These are phyloP conservation scores for Clarireedia sp. DNA, from an alignment of 2,329 filamentous ascomycete species.

Conservation along the genomic window DNA sequence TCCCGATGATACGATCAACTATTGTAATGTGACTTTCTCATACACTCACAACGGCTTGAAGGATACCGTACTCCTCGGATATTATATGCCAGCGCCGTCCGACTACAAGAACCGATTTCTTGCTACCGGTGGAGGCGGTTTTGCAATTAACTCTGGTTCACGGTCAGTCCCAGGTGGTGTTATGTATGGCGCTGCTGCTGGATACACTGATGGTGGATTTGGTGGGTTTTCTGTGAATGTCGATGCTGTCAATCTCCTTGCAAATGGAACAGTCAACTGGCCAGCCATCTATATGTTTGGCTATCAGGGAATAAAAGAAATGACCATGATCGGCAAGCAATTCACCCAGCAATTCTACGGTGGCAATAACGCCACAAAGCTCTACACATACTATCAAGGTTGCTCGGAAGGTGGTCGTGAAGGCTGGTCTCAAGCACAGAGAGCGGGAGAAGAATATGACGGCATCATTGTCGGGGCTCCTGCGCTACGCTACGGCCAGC, in stretches of 20 bases:
- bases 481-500: conserved; percentile 39
- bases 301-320: conserved; percentile 32
- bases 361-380: conserved; percentile 12
- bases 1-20: too few species aligned
- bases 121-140: conserved; percentile 39
- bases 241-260: conserved; percentile 32
- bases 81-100: conserved; percentile 36
- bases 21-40: conserved; percentile 29
- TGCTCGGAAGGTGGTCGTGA: conserved; percentile 42
- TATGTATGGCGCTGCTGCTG: conserved; percentile 39
- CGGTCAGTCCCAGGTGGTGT: conserved; percentile 34
- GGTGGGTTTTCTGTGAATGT: conserved; percentile 37
- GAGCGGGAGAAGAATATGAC: conserved; percentile 35
- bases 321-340: conserved; percentile 35
- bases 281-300: conserved; percentile 31
- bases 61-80: conserved; percentile 32
- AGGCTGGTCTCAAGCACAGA: conserved; percentile 38
- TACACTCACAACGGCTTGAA: conserved; percentile 37
- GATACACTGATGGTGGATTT: conserved; percentile 43
- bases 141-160: conserved; percentile 34
- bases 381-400: conserved; percentile 28
- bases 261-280: conserved; percentile 30
- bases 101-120: conserved; percentile 39
- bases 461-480: conserved; percentile 39
- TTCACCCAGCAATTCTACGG: conserved; percentile 37